Conservation (phyloP, 495 filamentous ascomycete genomes). For the Margaritispora aquatica region DNA sequence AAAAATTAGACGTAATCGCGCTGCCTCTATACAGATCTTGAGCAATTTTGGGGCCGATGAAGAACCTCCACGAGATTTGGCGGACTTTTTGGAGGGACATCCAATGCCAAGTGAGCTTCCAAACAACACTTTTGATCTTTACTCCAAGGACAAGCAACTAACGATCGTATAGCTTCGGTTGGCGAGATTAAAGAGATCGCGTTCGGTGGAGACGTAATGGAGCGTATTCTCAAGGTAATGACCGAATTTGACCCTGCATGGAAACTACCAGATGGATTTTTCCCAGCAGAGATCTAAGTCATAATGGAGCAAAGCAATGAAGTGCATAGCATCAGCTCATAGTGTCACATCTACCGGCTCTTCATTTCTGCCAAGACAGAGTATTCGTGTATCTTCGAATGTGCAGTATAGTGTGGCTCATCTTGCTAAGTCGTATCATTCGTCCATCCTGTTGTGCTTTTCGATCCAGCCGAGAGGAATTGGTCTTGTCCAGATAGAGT, state of each 20-base stretch:
- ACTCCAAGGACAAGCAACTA: background rate
- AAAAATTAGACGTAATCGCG: slow-evolving; percentile 42
- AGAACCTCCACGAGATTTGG: background rate
- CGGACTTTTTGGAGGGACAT: background rate
- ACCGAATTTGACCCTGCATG: background rate
- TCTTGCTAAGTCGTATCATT: too few relatives aligned
- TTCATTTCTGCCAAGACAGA: too few relatives aligned
- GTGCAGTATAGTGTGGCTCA: too few relatives aligned
- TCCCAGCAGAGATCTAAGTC: background rate
- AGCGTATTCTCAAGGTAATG: background rate
- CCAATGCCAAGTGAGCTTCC: background rate
- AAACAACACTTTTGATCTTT: background rate
- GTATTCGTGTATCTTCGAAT: too few relatives aligned
- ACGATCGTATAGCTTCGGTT: background rate
- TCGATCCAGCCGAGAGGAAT: too few relatives aligned
- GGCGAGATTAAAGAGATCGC: background rate
- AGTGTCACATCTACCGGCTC: too few relatives aligned
- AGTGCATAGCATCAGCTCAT: too few relatives aligned
- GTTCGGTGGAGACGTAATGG: background rate
- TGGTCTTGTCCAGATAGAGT: too few relatives aligned
- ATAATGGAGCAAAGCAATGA: too few relatives aligned
- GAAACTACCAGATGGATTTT: background rate
- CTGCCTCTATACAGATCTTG: slow-evolving; percentile 46
- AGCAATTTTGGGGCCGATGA: slow-evolving; percentile 27
- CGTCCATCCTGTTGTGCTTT: too few relatives aligned